Evolutionary conservation across 2,329 filamentous ascomycete genomes (phyloP).

Genomic region (Diplodia seriata): DNA sequence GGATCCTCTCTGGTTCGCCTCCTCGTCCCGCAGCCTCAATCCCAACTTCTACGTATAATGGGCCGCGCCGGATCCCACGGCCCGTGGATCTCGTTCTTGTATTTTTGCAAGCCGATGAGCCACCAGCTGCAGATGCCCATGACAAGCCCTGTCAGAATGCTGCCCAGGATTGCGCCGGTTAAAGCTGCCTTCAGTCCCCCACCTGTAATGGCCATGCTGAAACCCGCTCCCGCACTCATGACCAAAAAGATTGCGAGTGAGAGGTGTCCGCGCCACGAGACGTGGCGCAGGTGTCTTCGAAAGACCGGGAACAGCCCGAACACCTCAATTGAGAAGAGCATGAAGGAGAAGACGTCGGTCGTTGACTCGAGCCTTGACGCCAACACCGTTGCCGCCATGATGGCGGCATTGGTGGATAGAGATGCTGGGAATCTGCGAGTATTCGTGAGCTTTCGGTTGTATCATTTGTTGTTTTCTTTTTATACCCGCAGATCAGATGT

Average conservation of each 20-base stretch:
- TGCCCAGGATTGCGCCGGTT: constrained; percentile 77
- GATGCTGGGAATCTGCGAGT: constrained; percentile 70
- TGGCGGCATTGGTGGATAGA: constrained; percentile 90
- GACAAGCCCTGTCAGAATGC: constrained; percentile 74
- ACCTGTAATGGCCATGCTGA: constrained; percentile 67
- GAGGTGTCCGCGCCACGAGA: constrained; percentile 82
- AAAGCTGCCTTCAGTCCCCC: constrained; percentile 65
- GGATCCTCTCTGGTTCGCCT: constrained; percentile 26
- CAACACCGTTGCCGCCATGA: constrained; percentile 95
- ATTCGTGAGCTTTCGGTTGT: constrained; percentile 10
- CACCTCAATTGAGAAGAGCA: constrained; percentile 95
- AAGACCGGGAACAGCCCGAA: constrained; percentile 99
- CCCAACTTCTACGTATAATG: constrained; percentile 74
- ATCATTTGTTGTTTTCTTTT: constrained; percentile 16
- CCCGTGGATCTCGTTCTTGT: constrained; percentile 98
- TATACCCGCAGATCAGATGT: constrained; percentile 24
- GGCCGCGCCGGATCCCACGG: constrained; percentile 97
- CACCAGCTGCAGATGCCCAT: constrained; percentile 98
- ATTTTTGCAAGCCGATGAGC: constrained; percentile 95
- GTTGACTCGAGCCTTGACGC: constrained; percentile 88
- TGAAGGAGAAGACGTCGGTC: constrained; percentile 92
- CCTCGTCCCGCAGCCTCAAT: constrained; percentile 41
- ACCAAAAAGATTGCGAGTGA: constrained; percentile 77
- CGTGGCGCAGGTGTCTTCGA: constrained; percentile 81
- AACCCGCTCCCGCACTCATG: constrained; percentile 77